A percentile compares a stretch with the other conserved stretches of the same genome.
Conservation (phyloP, 306 rosid species). For the Medicago arabica region DNA sequence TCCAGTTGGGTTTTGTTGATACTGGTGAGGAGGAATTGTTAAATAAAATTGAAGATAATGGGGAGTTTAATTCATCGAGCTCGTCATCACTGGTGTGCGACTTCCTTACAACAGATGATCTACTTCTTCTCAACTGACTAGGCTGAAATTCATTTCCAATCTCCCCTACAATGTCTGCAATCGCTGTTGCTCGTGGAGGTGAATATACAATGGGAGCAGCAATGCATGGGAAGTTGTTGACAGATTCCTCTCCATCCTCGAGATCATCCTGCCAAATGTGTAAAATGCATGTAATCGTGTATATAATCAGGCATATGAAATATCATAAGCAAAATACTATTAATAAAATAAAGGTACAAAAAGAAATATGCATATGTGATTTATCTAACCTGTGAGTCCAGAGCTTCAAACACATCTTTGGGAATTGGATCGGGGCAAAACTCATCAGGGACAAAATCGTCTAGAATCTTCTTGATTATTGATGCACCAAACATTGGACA, state of each 20-base stretch:
- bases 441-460: constrained; percentile 81
- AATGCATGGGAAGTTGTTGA: constrained; percentile 69
- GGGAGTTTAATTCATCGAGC: constrained; percentile 84
- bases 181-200: constrained; percentile 65
- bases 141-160: constrained; percentile 62
- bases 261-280: constrained; percentile 53
- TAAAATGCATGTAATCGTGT: background rate
- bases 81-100: constrained; percentile 95
- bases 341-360: constrained; percentile 13
- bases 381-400: constrained; percentile 72
- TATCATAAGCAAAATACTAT: background rate
- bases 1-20: constrained; percentile 54
- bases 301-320: background rate
- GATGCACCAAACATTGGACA: constrained; percentile 83
- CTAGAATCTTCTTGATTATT: constrained; percentile 76
- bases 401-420: constrained; percentile 65
- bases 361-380: constrained; percentile 13
- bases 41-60: constrained; percentile 66
- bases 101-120: constrained; percentile 79
- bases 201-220: constrained; percentile 71
- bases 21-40: constrained; percentile 45
- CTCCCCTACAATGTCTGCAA: constrained; percentile 62
- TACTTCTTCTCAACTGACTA: constrained; percentile 75
- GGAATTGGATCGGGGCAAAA: constrained; percentile 97
- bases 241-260: constrained; percentile 57